Evolutionary conservation across 1,139 yeast genomes (phyloP), one percentile per base, ranked within the genome.

Genomic region (Pichia sp.): DNA sequence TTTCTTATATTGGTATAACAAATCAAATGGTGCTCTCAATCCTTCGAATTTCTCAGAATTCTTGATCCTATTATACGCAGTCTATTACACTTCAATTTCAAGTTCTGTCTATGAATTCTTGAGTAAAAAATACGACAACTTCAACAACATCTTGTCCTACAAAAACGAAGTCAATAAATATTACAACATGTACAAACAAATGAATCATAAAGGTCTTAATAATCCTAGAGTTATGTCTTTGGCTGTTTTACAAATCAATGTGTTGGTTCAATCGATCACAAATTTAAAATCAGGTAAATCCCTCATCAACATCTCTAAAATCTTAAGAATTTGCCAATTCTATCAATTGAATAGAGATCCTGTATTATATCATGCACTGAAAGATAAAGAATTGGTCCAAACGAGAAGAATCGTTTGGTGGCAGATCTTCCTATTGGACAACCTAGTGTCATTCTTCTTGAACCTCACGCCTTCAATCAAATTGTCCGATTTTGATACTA

Each of bases 351-450:
- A 81, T 56, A 73, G 81, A 57, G 87, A 81, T 56, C 87, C 87
- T 0, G 69, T 74, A 4, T 60, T 70, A 1, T 71, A 75, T 39
- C 73, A 79, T 47, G 69, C 75, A 22, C 71, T 79, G 27, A 66
- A 70, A 14, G 77, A 78, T 53, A 66, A 71, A 59, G 72, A 70
- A 46, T 69, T 73, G 12, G 71, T 80, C 4, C 79, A 77, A 50
- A 69, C 74, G 43, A 69, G 83, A 59, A 68, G 86, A 57, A 59
- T 79, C 46, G 60, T 81, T 18, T 81, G 86, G 85, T 81, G 85
- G 85, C 80, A 79, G 33, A 77, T 81, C 6, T 79, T 79, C 55
- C 79, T 79, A 17, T 65, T 81, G 46, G 87, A 81, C 59, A 75
- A 80, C 4, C 67, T 79, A 47, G 76, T 82, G 3, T 75, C 84